These are phyloP conservation scores for Aspergillus nanangensis DNA, from an alignment of 495 filamentous ascomycete genomes.

Conservation along the genomic window DNA sequence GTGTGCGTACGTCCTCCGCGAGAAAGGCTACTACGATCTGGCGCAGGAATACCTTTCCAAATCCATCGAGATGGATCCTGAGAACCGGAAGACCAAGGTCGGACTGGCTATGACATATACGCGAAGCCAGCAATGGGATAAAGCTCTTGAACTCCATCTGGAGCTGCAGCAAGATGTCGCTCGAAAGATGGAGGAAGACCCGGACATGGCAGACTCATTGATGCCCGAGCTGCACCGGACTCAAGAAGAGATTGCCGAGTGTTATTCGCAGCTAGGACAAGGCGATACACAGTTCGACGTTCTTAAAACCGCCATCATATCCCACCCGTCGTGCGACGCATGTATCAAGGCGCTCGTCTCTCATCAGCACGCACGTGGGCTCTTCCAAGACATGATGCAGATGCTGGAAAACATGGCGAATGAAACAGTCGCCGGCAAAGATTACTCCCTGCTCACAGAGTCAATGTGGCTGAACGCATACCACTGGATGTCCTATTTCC, in stretches of 20 bases:
- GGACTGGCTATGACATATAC: constrained; percentile 4
- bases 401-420: constrained; percentile 1
- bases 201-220: not conserved
- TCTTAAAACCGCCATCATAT: not conserved
- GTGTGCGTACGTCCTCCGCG: constrained; percentile 4
- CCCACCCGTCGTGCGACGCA: not conserved
- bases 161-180: not conserved
- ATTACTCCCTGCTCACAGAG: constrained; percentile 1
- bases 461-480: constrained; percentile 2
- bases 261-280: constrained; percentile 1
- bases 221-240: too few relatives aligned
- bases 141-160: constrained; percentile 4
- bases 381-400: constrained; percentile 1
- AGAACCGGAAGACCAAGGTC: not conserved
- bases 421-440: constrained; percentile 2
- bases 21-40: not conserved
- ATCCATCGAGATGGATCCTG: constrained; percentile 2
- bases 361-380: not conserved
- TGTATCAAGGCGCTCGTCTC: constrained; percentile 4
- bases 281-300: not conserved
- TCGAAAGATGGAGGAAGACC: not conserved
- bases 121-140: not conserved
- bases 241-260: not conserved
- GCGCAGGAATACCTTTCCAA: constrained; percentile 2
- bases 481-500: not conserved